Percentiles rank a stretch among this genome's conserved stretches.
phyloP scores from a whole-genome alignment of 2,329 filamentous ascomycete genomes.

The Colletotrichum sp. region DNA sequence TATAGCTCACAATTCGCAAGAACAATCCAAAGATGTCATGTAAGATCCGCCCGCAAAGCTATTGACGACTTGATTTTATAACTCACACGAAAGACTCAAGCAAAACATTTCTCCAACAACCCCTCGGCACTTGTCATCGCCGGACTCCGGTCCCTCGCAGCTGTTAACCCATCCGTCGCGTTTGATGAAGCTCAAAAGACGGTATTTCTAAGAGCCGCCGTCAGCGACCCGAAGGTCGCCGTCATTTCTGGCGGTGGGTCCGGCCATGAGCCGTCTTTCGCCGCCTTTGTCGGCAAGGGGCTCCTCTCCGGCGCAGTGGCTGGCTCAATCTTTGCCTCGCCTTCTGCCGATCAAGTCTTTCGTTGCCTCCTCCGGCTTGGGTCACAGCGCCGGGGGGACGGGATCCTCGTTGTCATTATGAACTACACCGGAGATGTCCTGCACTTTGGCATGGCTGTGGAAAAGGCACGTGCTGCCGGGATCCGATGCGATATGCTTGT shows the following conservation, averaged over 20 bases:
- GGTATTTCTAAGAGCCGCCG: constrained; percentile 21
- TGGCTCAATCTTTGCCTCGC: constrained; percentile 81
- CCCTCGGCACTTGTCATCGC: constrained; percentile 23
- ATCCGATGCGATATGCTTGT: constrained; percentile 68
- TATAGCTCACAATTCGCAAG: neutral
- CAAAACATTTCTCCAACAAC: constrained; percentile 27
- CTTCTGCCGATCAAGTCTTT: constrained; percentile 75
- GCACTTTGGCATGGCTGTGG: constrained; percentile 60
- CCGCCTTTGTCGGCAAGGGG: constrained; percentile 76
- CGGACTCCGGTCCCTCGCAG: constrained; percentile 26
- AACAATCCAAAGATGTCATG: neutral
- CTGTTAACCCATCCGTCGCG: neutral
- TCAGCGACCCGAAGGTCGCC: neutral
- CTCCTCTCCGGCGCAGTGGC: constrained; percentile 77
- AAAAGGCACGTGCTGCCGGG: constrained; percentile 67
- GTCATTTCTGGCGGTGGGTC: constrained; percentile 45
- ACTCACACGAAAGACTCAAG: neutral
- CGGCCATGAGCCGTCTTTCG: constrained; percentile 83
- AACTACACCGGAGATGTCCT: neutral
- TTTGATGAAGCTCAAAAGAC: constrained; percentile 25
- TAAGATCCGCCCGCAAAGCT: neutral
- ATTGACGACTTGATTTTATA: neutral
- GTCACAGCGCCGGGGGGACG: constrained; percentile 51
- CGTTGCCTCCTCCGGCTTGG: constrained; percentile 65
- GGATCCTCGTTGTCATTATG: constrained; percentile 55